Conservation (phyloP, 2,329 filamentous ascomycete genomes). For the Ceratocystis destructans region DNA sequence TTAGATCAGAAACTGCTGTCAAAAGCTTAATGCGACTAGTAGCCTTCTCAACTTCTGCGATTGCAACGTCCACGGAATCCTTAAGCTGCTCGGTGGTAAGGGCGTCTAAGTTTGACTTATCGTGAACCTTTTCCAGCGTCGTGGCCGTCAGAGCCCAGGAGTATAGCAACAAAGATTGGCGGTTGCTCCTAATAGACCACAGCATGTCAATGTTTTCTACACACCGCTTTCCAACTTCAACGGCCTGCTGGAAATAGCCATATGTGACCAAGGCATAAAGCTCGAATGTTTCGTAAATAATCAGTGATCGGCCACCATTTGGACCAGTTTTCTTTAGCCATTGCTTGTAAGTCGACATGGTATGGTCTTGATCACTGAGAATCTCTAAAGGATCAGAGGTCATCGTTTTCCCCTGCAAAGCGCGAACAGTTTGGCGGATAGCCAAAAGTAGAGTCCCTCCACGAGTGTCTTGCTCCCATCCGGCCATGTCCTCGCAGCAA, state of each 20-base stretch:
- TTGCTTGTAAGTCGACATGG: conserved; percentile 42
- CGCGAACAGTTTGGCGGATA: conserved; percentile 51
- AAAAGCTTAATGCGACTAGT: conserved; percentile 45
- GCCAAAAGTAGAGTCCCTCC: conserved; percentile 57
- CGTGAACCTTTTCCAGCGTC: conserved; percentile 35
- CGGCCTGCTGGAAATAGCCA: conserved; percentile 46
- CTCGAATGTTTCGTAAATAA: conserved; percentile 56
- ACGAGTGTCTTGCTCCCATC: conserved; percentile 57
- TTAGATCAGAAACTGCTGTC: conserved; percentile 50
- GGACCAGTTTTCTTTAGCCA: conserved; percentile 40
- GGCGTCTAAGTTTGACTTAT: conserved; percentile 28
- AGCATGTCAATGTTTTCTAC: conserved; percentile 36
- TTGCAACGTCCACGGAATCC: conserved; percentile 33
- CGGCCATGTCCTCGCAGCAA: conserved; percentile 57
- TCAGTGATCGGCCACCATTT: conserved; percentile 49
- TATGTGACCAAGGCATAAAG: conserved; percentile 49
- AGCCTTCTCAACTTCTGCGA: conserved; percentile 41
- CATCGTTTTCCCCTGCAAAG: conserved; percentile 61
- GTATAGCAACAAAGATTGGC: conserved; percentile 45
- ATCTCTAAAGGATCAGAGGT: conserved; percentile 38
- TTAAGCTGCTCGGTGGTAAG: conserved; percentile 18
- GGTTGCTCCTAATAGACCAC: conserved; percentile 47
- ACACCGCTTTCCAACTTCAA: conserved; percentile 41
- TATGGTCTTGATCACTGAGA: conserved; percentile 55
- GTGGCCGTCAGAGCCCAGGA: conserved; percentile 42